Base-by-base conservation (phyloP, 106 monocot genomes). In the Gastrodia elata region DNA sequence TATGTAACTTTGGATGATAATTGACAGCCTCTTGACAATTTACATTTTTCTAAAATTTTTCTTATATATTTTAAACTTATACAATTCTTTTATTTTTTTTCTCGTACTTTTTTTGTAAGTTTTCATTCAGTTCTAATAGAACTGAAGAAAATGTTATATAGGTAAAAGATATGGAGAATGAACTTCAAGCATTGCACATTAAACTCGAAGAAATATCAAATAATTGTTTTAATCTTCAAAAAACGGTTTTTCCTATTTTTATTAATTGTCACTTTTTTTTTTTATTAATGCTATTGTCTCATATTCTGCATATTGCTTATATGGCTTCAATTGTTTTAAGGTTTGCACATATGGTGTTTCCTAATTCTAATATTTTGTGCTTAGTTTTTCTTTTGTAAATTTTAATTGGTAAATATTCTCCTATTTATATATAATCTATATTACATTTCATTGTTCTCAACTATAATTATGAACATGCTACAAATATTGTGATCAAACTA, bases 121-220 rank as follows among this genome's bases (percentile, higher is more conserved):
- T 10, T 68, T 24, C 20, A n/a, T 39, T 39, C 36, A 1, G 6
- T 68, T 38, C 9, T 24, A 69, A 25, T 37, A 69, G 16, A 38
- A 24, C 41, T 24, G n/a, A 28, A 38, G 32, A n/a, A n/a, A 32
- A 35, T 28, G 28, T 57, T 56, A 46, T 76, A 5, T 74, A 94
- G 94, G 94, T 91, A 55, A 91, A 91, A 89, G 94, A 89, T 77
- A 91, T 94, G 94, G 87, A 94, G 79, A 77, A 87, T 89, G 94
- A 94, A 77, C 87, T 94, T 68, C 79, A 87, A 82, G 83, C 87
- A 64, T 74, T 94, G 68, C 80, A 87, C 34, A 43, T 72, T 71
- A 86, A 87, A 57, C 80, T 94, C 41, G 75, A 59, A 42, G 94
- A 89, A 67, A 94, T 85, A 64, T 83, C 87, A 22, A 27, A 34